Conservation (phyloP, 176 grass and related monocot species). For the Hordeum vulgare region DNA sequence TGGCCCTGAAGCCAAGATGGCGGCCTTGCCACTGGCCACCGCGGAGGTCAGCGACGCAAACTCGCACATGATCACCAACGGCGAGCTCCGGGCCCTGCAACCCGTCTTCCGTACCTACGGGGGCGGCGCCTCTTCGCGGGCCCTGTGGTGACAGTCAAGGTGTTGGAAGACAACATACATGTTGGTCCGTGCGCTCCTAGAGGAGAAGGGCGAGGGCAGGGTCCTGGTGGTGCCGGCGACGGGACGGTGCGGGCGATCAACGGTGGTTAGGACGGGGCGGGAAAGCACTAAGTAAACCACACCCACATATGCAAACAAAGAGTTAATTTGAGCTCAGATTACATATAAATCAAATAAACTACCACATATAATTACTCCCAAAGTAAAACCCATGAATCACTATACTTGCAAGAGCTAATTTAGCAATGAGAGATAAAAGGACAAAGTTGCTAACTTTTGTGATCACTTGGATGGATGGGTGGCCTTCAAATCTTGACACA, state of each 20-base stretch:
- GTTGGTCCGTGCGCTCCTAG: conserved; percentile 25
- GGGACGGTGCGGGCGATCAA: not conserved
- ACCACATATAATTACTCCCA: too few relatives aligned
- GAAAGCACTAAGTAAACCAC: too few relatives aligned
- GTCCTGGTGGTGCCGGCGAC: conserved; percentile 67
- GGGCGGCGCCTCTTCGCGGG: conserved; percentile 59
- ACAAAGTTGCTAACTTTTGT: too few relatives aligned
- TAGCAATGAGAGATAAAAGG: too few relatives aligned
- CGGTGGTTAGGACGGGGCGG: too few relatives aligned
- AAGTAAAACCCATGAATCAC: too few relatives aligned
- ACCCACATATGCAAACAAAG: too few relatives aligned
- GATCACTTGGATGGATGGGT: too few relatives aligned
- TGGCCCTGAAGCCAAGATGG: conserved; percentile 31
- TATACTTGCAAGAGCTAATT: too few relatives aligned
- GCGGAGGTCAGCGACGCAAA: conserved; percentile 81
- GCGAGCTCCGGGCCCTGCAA: conserved; percentile 68
- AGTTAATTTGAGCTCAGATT: too few relatives aligned
- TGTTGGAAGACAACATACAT: conserved; percentile 84
- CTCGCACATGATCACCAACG: conserved; percentile 35
- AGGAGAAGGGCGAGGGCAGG: conserved; percentile 50
- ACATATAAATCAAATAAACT: too few relatives aligned
- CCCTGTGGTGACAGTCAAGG: conserved; percentile 69
- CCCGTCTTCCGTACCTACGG: conserved; percentile 59
- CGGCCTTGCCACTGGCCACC: conserved; percentile 50
- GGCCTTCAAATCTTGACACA: too few relatives aligned